Conservation (phyloP, 129 eudicot genomes). For the Arctium minus region DNA sequence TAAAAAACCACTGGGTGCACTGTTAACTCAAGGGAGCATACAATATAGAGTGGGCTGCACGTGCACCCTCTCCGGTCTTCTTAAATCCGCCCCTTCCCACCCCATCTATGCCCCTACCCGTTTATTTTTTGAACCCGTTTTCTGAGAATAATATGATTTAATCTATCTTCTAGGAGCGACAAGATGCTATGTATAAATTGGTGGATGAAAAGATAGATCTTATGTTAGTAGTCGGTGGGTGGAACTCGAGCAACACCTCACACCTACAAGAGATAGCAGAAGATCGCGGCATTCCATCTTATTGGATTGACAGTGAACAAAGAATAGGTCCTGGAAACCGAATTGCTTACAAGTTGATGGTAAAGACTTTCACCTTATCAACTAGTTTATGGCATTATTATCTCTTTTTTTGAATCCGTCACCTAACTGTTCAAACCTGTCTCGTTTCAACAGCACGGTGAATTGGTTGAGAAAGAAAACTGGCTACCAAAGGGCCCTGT, state of each 20-base stretch:
- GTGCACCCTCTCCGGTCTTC: no score
- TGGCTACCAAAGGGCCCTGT: conserved; percentile 86
- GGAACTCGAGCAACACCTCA: conserved; percentile 96
- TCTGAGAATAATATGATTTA: background rate
- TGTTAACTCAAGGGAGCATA: no score
- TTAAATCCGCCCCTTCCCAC: no score
- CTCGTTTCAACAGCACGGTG: conserved; percentile 65
- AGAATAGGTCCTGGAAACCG: conserved; percentile 94
- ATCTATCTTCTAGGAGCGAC: conserved; percentile 66
- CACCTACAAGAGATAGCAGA: conserved; percentile 94
- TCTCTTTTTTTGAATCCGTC: background rate
- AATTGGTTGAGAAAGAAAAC: conserved; percentile 88
- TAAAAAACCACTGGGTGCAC: no score
- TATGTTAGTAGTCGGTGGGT: conserved; percentile 91
- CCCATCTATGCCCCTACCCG: no score
- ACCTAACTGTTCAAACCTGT: background rate
- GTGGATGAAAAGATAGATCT: conserved; percentile 77
- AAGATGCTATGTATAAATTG: conserved; percentile 98
- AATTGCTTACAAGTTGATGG: conserved; percentile 67
- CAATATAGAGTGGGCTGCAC: no score
- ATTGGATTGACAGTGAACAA: conserved; percentile 91
- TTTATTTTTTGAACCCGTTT: background rate
- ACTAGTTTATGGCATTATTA: background rate
- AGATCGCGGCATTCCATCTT: conserved; percentile 89
- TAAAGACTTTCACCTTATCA: conserved; percentile 10